Base-by-base conservation (phyloP, 148 eudicot species). In the Diospyros lotus region DNA sequence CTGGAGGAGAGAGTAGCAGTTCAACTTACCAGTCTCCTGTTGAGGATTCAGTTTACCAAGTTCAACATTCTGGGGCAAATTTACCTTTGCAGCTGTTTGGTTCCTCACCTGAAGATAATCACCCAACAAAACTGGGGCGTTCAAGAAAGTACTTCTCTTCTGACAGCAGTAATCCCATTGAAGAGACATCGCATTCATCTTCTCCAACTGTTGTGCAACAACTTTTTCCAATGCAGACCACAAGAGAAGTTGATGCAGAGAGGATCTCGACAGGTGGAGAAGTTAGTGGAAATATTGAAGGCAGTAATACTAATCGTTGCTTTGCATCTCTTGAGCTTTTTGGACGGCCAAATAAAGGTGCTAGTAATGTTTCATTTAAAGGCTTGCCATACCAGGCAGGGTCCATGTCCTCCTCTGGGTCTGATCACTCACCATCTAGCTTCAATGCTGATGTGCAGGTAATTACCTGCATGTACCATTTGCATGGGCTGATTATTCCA, bases 101-200 rank as follows among this genome's bases (percentile, higher is more conserved):
- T 84, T 81, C 94, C 64, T 87, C 92, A n/a, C 91, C 90, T 12
- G 91, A 84, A 78, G 76, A 77, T 51, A 82, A 81, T 79, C 82
- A 88, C 80, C 75, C 87, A 28, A 86, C 85, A 43, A 83, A 89
- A 66, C 59, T 82, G 67, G 76, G 80, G 52, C 54, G 82, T 68
- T 75, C 84, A 50, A 75, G 87, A 73, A 91, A 81, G 64, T 92
- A 87, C 78, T 82, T 85, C 72, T 92, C 94, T 38, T 92, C 97
- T 59, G 87, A 84, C 64, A 88, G 97, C 79, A 88, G 94, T 75
- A 89, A 89, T 73, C 97, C 89, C 61, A 80, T 81, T 39, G 89
- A 81, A 41, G 97, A 90, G 73, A 77, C 65, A n/a, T 84, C 87
- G 41, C 90, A 28, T 28, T 28, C 87, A 44, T 71, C 80, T 45